Evolutionary conservation across 2,329 filamentous ascomycete genomes (phyloP).

Genomic region (Talaromyces funiculosus): DNA sequence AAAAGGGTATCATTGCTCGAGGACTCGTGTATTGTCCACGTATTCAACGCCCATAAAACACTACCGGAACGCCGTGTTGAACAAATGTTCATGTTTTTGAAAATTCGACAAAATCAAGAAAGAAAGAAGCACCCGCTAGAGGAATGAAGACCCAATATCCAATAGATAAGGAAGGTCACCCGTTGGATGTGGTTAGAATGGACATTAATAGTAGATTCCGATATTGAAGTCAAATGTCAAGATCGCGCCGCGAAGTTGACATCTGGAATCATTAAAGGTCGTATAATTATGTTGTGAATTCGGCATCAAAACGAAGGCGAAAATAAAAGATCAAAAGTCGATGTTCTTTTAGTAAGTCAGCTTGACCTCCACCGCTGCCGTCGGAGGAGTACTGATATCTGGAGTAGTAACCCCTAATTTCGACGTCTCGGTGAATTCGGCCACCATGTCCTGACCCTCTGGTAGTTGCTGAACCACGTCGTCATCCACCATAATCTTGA

Average conservation of each 20-base stretch:
- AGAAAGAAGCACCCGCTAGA: not conserved
- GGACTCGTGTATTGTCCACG: conserved; percentile 39
- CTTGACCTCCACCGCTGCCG: conserved; percentile 44
- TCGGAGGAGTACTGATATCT: conserved; percentile 18
- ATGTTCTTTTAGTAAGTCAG: conserved; percentile 45
- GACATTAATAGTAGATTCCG: not conserved
- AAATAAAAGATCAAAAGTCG: conserved; percentile 30
- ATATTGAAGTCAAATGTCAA: not conserved
- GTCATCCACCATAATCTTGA: conserved; percentile 84
- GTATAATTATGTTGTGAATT: not conserved
- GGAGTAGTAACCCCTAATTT: conserved; percentile 37
- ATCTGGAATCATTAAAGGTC: not conserved
- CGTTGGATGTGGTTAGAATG: not conserved
- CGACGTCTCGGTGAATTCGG: conserved; percentile 57
- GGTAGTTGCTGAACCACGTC: conserved; percentile 76
- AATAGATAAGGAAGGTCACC: not conserved
- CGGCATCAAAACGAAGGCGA: conserved; percentile 17
- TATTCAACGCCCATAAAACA: conserved; percentile 26
- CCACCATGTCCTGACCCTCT: conserved; percentile 86
- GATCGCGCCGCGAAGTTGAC: not conserved
- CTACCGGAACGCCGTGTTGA: conserved; percentile 7
- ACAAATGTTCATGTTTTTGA: conserved; percentile 2
- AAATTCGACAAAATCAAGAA: not conserved
- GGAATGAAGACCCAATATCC: not conserved
- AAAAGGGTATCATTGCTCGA: conserved; percentile 37